Evolutionary conservation across 805 yeast species (phyloP), one percentile per base, ranked within the genome.

Genomic region (Metschnikowia cubensis): DNA sequence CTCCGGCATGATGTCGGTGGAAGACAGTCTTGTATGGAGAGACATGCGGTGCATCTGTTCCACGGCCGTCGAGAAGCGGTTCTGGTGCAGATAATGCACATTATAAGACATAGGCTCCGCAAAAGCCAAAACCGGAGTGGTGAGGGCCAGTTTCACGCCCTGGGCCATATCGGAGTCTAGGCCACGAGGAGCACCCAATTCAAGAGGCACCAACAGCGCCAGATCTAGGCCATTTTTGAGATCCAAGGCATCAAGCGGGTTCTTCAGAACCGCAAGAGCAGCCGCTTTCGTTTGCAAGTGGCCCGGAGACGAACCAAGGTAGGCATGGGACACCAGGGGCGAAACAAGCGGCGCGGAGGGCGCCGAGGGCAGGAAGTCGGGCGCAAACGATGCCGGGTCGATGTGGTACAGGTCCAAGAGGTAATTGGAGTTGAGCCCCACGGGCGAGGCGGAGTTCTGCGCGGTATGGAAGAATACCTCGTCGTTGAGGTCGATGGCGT

Each of bases 31-130:
- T 8, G 33, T 39, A 37, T 47, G 40, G 48, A 65, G 54, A 25
- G 65, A 49, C 52, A 64, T 55, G 31, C 61, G 56, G 48, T 62
- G 61, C 45, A 65, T 60, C 50, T 64, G 67, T 45, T 65, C 69
- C 29, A 49, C 55, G 3, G 59, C 59, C 47, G 55, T 49, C 38
- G 52, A 50, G 29, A 54, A 54, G 39, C 59, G 51, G 21, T 52
- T 50, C 29, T 33, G 51, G 47, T 55, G 59, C 31, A 51, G 41
- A 42, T 53, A 51, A 32, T 44, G 57, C 25, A 20, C 37, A 34
- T 50, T 53, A 35, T 38, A 45, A 33, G 51, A 53, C 31, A 45
- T 31, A 2, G 59, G 57, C 39, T 49, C 38, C 4, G 48, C 42
- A n/a, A 43, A 37, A 22, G 40, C 40, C 37, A 47, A 31, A 35